Percentiles rank a stretch among this genome's conserved stretches.
Conservation (phyloP, 2,329 filamentous ascomycete genomes). For the Aureobasidium sp. region DNA sequence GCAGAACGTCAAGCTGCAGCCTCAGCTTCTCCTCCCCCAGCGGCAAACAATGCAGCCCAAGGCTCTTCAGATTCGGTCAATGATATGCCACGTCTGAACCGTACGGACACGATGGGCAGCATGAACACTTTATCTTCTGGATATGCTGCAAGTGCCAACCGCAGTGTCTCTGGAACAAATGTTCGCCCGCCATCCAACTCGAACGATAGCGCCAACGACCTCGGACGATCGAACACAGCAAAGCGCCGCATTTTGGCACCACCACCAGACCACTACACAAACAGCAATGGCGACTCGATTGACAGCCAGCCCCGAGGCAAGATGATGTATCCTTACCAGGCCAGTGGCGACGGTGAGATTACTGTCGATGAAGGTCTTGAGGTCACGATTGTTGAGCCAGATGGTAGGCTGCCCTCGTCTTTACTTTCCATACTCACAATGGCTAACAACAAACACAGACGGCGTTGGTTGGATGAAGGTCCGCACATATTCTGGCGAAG, state of each 20-base stretch:
- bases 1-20: slow-evolving; percentile 74
- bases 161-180: slow-evolving; percentile 61
- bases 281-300: slow-evolving; percentile 34
- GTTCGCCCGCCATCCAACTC: slow-evolving; percentile 36
- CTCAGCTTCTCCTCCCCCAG: slow-evolving; percentile 39
- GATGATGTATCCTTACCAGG: slow-evolving; percentile 86
- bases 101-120: slow-evolving; percentile 85
- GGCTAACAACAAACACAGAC: slow-evolving; percentile 61
- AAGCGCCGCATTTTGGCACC: slow-evolving; percentile 72
- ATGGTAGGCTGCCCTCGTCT: slow-evolving; percentile 58
- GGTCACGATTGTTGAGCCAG: slow-evolving; percentile 71
- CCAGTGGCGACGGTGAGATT: slow-evolving; percentile 72
- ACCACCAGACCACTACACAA: slow-evolving; percentile 74
- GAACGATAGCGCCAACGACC: slow-evolving; percentile 29
- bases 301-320: slow-evolving; percentile 62
- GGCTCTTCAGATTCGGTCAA: slow-evolving; percentile 25
- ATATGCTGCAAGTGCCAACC: slow-evolving; percentile 70
- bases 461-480: slow-evolving; percentile 89
- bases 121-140: slow-evolving; percentile 69
- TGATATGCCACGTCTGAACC: slow-evolving; percentile 61
- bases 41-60: slow-evolving; percentile 18
- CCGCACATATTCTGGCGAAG: slow-evolving; percentile 58
- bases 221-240: slow-evolving; percentile 21
- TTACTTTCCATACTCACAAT: slow-evolving; percentile 12
- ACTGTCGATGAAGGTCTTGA: slow-evolving; percentile 72